Evolutionary conservation across 805 yeast genomes (phyloP).

Genomic region (Ogataea populi-albae): DNA sequence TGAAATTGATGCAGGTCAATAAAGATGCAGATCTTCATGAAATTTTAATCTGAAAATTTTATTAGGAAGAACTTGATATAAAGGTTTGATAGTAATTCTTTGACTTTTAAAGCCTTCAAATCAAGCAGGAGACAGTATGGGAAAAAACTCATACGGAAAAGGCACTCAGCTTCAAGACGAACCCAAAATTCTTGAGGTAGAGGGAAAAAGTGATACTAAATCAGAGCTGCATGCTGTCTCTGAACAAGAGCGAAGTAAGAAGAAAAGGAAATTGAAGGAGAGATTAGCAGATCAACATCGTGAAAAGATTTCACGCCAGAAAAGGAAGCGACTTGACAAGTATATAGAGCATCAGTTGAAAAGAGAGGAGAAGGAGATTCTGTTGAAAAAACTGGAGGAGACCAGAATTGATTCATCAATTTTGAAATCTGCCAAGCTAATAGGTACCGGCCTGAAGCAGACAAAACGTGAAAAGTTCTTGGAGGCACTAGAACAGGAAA

Average conservation of each 20-base stretch:
- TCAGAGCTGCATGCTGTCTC: too few relatives aligned
- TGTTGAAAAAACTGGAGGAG: conserved; percentile 68
- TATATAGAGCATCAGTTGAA: conserved; percentile 88
- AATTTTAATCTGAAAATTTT: too few relatives aligned
- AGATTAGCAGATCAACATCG: conserved; percentile 54
- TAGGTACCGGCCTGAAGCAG: conserved; percentile 64
- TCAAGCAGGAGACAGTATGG: conserved; percentile 6
- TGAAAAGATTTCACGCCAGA: conserved; percentile 69
- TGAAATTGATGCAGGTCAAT: too few relatives aligned
- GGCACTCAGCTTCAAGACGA: not conserved
- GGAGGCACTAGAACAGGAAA: conserved; percentile 74
- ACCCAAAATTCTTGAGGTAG: not conserved
- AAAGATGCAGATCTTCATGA: too few relatives aligned
- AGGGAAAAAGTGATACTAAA: too few relatives aligned
- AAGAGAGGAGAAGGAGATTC: conserved; percentile 79
- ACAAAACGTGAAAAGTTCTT: conserved; percentile 66
- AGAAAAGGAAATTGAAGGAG: conserved; percentile 63
- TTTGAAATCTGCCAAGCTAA: conserved; percentile 67
- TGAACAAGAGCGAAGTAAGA: conserved; percentile 56
- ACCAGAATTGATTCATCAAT: conserved; percentile 68
- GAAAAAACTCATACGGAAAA: conserved; percentile 14
- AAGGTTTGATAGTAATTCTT: not conserved
- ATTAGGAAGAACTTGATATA: too few relatives aligned
- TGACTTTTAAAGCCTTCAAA: not conserved
- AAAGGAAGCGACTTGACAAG: conserved; percentile 80